These are phyloP conservation scores for Hypoxylon sp. DNA, from an alignment of 2,329 filamentous ascomycete species.

Conservation along the genomic window DNA sequence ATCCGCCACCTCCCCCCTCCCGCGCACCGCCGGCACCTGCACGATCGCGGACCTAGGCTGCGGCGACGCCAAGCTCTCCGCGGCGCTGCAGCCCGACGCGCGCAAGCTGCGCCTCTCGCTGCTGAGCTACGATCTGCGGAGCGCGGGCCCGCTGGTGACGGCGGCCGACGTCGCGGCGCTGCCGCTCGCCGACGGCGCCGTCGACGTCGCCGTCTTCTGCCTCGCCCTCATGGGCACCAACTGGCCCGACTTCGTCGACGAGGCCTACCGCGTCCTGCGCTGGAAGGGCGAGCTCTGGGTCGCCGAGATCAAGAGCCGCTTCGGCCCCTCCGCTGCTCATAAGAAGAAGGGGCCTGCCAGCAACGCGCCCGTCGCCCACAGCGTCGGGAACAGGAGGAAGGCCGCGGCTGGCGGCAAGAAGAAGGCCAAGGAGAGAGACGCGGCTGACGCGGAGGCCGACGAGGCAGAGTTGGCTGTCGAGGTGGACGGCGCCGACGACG, in stretches of 20 bases:
- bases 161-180: constrained; percentile 88
- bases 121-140: constrained; percentile 86
- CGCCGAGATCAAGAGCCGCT: constrained; percentile 94
- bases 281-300: constrained; percentile 98
- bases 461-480: constrained; percentile 70
- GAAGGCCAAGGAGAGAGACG: constrained; percentile 53
- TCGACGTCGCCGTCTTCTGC: constrained; percentile 93
- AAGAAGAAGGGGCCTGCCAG: constrained; percentile 51
- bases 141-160: constrained; percentile 78
- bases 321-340: constrained; percentile 63
- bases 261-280: constrained; percentile 88
- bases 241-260: constrained; percentile 95
- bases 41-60: constrained; percentile 92
- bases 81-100: constrained; percentile 68
- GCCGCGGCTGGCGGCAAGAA: constrained; percentile 43
- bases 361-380: constrained; percentile 66
- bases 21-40: constrained; percentile 74
- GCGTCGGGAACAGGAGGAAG: constrained; percentile 74
- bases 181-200: constrained; percentile 75
- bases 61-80: constrained; percentile 85
- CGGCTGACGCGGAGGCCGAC: constrained; percentile 58
- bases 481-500: constrained; percentile 72
- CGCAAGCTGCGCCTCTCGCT: constrained; percentile 76
- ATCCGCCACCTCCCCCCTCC: constrained; percentile 61
- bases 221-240: constrained; percentile 98